A percentile compares a stretch with the other conserved stretches of the same genome.
Evolutionary conservation across 2,329 filamentous ascomycete species (phyloP).

Genomic region (Fusarium sp.): DNA sequence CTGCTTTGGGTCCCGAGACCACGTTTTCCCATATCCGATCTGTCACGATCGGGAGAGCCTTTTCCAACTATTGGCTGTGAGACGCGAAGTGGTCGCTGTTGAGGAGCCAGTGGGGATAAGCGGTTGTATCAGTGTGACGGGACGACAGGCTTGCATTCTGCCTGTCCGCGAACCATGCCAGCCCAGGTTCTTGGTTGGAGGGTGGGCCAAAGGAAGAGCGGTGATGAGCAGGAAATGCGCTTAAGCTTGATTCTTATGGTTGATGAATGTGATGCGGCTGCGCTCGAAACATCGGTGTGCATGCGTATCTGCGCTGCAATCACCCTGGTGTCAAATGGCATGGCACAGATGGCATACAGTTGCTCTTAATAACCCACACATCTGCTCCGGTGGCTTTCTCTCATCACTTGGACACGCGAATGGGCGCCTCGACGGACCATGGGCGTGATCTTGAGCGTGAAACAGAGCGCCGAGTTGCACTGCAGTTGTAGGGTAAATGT

Average conservation of each 20-base stretch:
- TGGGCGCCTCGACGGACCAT: slow-evolving; percentile 2
- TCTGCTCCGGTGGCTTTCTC: slow-evolving; percentile 10
- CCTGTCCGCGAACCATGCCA: slow-evolving; percentile 18
- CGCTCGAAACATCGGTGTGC: slow-evolving; percentile 39
- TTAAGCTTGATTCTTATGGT: slow-evolving; percentile 4
- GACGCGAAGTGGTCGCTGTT: slow-evolving; percentile 7
- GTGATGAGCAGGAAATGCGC: slow-evolving; percentile 20
- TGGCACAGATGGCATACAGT: no score
- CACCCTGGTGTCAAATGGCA: slow-evolving; percentile 22
- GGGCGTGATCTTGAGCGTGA: not conserved
- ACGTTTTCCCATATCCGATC: slow-evolving; percentile 33
- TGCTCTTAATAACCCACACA: not conserved
- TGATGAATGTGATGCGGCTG: slow-evolving; percentile 17
- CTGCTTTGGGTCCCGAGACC: slow-evolving; percentile 36
- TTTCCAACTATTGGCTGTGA: slow-evolving; percentile 27
- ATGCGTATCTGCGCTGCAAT: slow-evolving; percentile 24
- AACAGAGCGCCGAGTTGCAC: slow-evolving; percentile 9
- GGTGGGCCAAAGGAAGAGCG: slow-evolving; percentile 17
- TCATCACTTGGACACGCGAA: slow-evolving; percentile 9
- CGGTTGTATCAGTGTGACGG: slow-evolving; percentile 38
- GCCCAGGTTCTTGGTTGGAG: slow-evolving; percentile 27
- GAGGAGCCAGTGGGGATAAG: slow-evolving; percentile 26
- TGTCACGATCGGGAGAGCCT: slow-evolving; percentile 32
- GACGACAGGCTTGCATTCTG: slow-evolving; percentile 28
- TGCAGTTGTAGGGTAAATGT: slow-evolving; percentile 22